A percentile compares a stretch with the other conserved stretches of the same genome.
Conservation (phyloP, 2,329 filamentous ascomycete genomes). For the Fusarium nematophilum region DNA sequence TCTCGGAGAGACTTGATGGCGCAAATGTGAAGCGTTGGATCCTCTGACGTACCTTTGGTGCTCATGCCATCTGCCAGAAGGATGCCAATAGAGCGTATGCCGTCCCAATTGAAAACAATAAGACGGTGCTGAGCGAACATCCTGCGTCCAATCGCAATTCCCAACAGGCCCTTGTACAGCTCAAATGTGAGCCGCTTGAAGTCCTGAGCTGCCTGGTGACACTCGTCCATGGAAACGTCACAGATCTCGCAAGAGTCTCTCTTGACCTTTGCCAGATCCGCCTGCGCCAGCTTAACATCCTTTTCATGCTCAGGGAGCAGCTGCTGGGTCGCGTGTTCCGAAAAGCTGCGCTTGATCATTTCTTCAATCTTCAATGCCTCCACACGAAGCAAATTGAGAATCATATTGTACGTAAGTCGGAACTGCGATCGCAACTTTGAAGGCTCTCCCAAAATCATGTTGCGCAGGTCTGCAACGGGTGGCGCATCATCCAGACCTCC, state of each 20-base stretch:
- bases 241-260: constrained; percentile 85
- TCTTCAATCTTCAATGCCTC: constrained; percentile 98
- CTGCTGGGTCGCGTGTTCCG: constrained; percentile 96
- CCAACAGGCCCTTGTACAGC: constrained; percentile 79
- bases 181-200: constrained; percentile 84
- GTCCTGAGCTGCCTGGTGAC: constrained; percentile 84
- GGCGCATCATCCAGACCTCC: constrained; percentile 86
- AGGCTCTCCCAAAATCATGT: constrained; percentile 96
- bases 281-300: constrained; percentile 90
- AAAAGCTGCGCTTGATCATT: constrained; percentile 99
- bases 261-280: constrained; percentile 90
- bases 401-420: constrained; percentile 99
- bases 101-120: constrained; percentile 86
- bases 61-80: constrained; percentile 80
- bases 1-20: constrained; percentile 78
- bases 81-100: constrained; percentile 83
- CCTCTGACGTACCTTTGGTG: constrained; percentile 64
- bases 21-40: constrained; percentile 80
- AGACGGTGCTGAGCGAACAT: constrained; percentile 82
- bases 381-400: constrained; percentile 91
- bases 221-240: constrained; percentile 81
- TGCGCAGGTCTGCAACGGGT: constrained; percentile 81
- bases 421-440: constrained; percentile 97
- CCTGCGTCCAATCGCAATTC: constrained; percentile 84
- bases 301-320: constrained; percentile 95